Evolutionary conservation across 2,329 filamentous ascomycete genomes (phyloP).

Genomic region (Lecanicillium sp.): DNA sequence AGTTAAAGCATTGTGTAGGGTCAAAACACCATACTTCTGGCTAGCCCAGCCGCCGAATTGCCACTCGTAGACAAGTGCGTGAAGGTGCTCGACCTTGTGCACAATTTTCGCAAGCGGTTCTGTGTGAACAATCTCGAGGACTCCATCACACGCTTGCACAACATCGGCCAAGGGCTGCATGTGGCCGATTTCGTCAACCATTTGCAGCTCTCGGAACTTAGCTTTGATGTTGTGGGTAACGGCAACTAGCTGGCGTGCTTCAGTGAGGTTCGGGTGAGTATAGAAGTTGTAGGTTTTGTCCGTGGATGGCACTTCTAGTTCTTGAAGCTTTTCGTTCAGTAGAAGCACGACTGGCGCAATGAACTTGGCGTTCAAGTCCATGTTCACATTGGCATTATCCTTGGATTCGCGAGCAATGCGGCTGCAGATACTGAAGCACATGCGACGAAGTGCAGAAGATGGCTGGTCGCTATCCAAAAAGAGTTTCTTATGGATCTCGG

Average conservation of each 20-base stretch:
- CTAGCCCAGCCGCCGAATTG: constrained; percentile 81
- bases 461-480: constrained; percentile 40
- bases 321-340: constrained; percentile 54
- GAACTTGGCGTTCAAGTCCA: constrained; percentile 44
- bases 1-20: constrained; percentile 72
- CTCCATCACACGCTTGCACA: constrained; percentile 63
- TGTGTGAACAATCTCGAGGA: constrained; percentile 68
- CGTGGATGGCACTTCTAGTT: constrained; percentile 30
- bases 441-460: constrained; percentile 35
- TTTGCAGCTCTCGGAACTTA: constrained; percentile 67
- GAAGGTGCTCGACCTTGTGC: constrained; percentile 80
- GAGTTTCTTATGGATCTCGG: constrained; percentile 52
- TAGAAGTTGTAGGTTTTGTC: constrained; percentile 76
- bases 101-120: constrained; percentile 85
- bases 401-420: constrained; percentile 26
- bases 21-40: constrained; percentile 62
- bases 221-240: constrained; percentile 63
- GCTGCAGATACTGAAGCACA: constrained; percentile 40
- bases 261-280: constrained; percentile 67
- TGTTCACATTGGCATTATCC: constrained; percentile 25
- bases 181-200: constrained; percentile 58
- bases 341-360: constrained; percentile 61
- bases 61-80: constrained; percentile 86
- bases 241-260: constrained; percentile 66
- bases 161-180: constrained; percentile 78